phyloP scores from a whole-genome alignment of 192 early-diverging fungal genomes.

The Kappamyces sp. region DNA sequence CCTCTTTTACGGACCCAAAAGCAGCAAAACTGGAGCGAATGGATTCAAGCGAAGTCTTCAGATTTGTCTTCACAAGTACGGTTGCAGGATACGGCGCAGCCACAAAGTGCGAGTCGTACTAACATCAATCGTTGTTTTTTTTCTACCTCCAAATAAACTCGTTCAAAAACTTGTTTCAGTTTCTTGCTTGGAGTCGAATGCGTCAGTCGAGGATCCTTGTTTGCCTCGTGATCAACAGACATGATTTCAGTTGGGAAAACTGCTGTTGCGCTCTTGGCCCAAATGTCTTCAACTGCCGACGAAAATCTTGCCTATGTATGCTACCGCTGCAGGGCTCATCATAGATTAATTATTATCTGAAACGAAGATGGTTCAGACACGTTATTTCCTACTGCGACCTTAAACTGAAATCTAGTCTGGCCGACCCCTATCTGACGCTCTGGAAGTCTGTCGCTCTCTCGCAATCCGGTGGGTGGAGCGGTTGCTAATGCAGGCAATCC shows the following conservation, averaged over 20 bases:
- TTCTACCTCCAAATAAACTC: constrained; percentile 11
- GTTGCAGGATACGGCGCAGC: constrained; percentile 8
- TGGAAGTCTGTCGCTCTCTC: constrained; percentile 36
- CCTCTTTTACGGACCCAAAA: not conserved
- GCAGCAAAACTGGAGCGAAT: not conserved
- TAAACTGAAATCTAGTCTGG: constrained; percentile 27
- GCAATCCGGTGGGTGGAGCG: constrained; percentile 22
- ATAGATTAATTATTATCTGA: constrained; percentile 42
- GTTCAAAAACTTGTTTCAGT: not conserved
- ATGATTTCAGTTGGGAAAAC: too few species aligned
- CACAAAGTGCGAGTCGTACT: constrained; percentile 11
- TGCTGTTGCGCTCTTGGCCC: too few species aligned
- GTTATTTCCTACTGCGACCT: constrained; percentile 33
- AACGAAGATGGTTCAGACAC: constrained; percentile 32
- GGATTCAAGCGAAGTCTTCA: not conserved
- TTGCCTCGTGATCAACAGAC: too few species aligned
- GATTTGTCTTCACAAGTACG: not conserved
- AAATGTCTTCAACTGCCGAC: constrained; percentile 1
- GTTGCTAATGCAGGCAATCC: constrained; percentile 23
- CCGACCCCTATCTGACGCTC: constrained; percentile 41
- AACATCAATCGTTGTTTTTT: not conserved
- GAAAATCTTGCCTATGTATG: constrained; percentile 19
- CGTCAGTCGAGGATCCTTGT: too few species aligned
- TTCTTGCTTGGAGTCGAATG: not conserved
- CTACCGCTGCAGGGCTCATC: not conserved